Evolutionary conservation across 768 basidiomycete species (phyloP), one percentile per base, ranked within the genome.

Genomic region (Strobilomyces dryophilus): DNA sequence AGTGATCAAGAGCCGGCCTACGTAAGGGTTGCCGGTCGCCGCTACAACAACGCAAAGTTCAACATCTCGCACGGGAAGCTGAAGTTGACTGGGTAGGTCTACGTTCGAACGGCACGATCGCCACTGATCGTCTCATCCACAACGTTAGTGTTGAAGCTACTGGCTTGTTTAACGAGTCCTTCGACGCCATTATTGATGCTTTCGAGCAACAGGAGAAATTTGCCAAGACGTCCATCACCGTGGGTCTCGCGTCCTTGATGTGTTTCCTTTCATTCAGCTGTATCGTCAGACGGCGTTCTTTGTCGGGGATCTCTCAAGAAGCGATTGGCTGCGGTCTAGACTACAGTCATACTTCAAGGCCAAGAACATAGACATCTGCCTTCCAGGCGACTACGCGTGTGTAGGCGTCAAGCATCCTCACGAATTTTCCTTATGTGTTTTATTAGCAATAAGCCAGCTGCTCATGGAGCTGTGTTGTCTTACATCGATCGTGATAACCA

Each of bases 81-180:
- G 42, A 60, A 47, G 37, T 18, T 56, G 7, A 40, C 60, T 3
- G 60, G 60, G 60, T 61, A 53, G 4, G 45, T 24, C 9, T 44
- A 15, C 17, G n/a, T 56, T 49, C 10, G 12, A 31, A 0, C 8
- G 20, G 12, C 0, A 31, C 9, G 10, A 36, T 26, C 1, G 1
- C 4, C 8, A 3, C 5, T 31, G 14, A 31, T 11, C 5, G 7
- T 12, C 43, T 47, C 15, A 44, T 41, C 15, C 36, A n/a, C 14
- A 26, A 1, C 5, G 20, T 9, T 11, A 56, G 54, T 5, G 15
- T 34, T 45, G 60, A 61, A 43, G 57, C 49, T 2, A 53, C 58
- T 0, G 31, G 52, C 5, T 14, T 61, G 18, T 60, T 60, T 39
- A 15, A 46, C 3, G 54, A 56, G 0, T 47, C 60, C 1, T 5